Conservation (phyloP, 2,329 filamentous ascomycete genomes). For the Pseudopithomyces chartarum region DNA sequence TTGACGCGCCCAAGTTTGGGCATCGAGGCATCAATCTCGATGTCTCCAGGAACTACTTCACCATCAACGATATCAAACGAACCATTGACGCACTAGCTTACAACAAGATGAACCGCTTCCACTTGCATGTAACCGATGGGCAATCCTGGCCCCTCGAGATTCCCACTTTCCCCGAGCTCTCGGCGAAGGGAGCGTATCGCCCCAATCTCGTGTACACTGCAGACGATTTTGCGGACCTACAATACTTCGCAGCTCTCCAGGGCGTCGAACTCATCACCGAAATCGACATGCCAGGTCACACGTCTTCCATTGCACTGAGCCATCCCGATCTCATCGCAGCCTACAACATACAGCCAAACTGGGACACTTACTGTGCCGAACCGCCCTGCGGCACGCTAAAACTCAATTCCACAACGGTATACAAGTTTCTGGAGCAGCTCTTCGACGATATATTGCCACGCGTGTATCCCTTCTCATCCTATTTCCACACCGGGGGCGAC, state of each 20-base stretch:
- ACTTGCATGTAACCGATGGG: constrained; percentile 80
- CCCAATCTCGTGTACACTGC: constrained; percentile 70
- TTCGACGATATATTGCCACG: constrained; percentile 76
- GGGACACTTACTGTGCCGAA: constrained; percentile 59
- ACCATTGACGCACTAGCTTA: constrained; percentile 77
- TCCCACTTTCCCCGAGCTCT: constrained; percentile 72
- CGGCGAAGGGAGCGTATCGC: constrained; percentile 74
- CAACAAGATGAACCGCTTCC: constrained; percentile 83
- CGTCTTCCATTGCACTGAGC: constrained; percentile 67
- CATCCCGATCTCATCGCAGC: constrained; percentile 75
- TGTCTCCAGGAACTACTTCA: constrained; percentile 73
- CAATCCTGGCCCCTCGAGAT: constrained; percentile 88
- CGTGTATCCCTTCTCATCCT: constrained; percentile 63
- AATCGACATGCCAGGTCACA: constrained; percentile 83
- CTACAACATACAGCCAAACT: constrained; percentile 59
- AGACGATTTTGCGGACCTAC: constrained; percentile 67
- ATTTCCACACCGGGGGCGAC: constrained; percentile 89
- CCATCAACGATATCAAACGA: constrained; percentile 68
- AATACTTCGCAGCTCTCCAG: constrained; percentile 70
- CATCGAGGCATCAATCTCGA: constrained; percentile 84
- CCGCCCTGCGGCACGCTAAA: constrained; percentile 69
- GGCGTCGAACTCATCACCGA: constrained; percentile 76
- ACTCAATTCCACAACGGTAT: constrained; percentile 73
- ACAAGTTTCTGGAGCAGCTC: constrained; percentile 72
- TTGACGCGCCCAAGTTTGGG: constrained; percentile 73